Evolutionary conservation across 768 basidiomycete genomes (phyloP), one percentile per base, ranked within the genome.

Genomic region (Albatrellus ellisii): DNA sequence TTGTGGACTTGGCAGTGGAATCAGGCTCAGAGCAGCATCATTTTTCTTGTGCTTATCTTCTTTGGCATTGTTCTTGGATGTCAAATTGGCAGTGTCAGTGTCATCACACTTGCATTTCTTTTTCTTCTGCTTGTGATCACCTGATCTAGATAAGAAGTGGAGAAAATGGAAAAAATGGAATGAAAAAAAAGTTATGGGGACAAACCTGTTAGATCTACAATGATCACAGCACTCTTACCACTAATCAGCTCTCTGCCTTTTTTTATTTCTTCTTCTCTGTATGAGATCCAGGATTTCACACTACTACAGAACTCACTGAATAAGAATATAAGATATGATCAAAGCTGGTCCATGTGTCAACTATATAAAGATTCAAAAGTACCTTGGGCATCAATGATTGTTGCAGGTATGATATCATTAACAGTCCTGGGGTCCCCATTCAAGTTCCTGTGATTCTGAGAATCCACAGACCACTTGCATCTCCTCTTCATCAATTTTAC

Each of bases 1-100:
- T 50, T 11, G 14, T 18, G 26, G 34, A 29, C 14, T 40, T 34
- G 20, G 54, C 34, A 22, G 51, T 45, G 14, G 44, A 52, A 8
- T 53, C 44, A n/a, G 29, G 29, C 6, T 31, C 29, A 54, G 45
- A 1, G 53, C 49, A 6, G 55, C 51, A 38, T 64, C 61, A 37
- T 61, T 63, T 56, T 61, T 31, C 67, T 63, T 61, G 18, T 42
- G 33, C 47, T 56, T 56, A 36, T 58, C 51, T 51, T 60, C 64
- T 47, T 58, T 60, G 36, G 47, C 45, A 46, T 40, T 44, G 31
- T 47, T 46, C 32, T 46, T 9, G 11, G 38, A 36, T 3, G 36
- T 32, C 31, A 40, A 25, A 6, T 26, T 17, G 24, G 18, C 36
- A 6, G 22, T 28, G 18, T 39, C 27, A n/a, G 18, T 25, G 15